A percentile compares a stretch with the other conserved stretches of the same genome.
Evolutionary conservation across 2,329 filamentous ascomycete genomes (phyloP).

Genomic region (Madurella fahalii): DNA sequence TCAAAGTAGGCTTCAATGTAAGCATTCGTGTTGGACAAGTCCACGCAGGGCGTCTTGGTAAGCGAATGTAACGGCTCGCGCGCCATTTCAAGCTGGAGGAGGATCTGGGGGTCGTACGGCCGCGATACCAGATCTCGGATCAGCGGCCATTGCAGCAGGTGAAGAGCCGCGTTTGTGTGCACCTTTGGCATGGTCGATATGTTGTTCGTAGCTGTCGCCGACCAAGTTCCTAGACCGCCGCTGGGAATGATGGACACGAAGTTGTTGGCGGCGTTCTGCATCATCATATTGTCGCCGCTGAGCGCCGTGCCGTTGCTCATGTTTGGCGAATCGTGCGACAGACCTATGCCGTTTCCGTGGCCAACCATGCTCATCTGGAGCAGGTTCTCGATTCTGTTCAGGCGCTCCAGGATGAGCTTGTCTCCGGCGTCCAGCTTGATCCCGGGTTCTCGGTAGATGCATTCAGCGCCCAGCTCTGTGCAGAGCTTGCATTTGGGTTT

Average conservation of each 20-base stretch:
- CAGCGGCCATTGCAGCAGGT: slow-evolving; percentile 75
- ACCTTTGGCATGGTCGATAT: slow-evolving; percentile 84
- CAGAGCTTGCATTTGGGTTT: slow-evolving; percentile 83
- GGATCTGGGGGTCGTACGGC: slow-evolving; percentile 75
- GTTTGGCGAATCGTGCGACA: slow-evolving; percentile 60
- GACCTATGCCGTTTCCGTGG: slow-evolving; percentile 47
- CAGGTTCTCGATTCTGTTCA: slow-evolving; percentile 72
- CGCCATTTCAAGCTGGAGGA: slow-evolving; percentile 76
- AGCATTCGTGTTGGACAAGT: slow-evolving; percentile 67
- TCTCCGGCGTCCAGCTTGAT: slow-evolving; percentile 85
- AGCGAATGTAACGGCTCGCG: slow-evolving; percentile 68
- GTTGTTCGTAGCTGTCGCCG: slow-evolving; percentile 51
- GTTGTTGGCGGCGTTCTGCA: slow-evolving; percentile 39
- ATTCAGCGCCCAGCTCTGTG: slow-evolving; percentile 75
- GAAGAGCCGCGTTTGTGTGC: slow-evolving; percentile 75
- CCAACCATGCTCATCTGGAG: slow-evolving; percentile 65
- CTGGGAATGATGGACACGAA: slow-evolving; percentile 56
- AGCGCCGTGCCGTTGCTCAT: slow-evolving; percentile 61
- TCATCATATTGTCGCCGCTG: slow-evolving; percentile 54
- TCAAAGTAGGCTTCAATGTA: slow-evolving; percentile 80
- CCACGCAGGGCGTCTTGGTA: slow-evolving; percentile 61
- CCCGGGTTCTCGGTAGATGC: slow-evolving; percentile 78
- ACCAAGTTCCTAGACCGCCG: slow-evolving; percentile 70
- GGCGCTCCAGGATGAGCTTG: slow-evolving; percentile 76
- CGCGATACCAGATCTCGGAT: slow-evolving; percentile 73